Conservation (phyloP, 805 yeast genomes). For the Blastobotrys parvus region DNA sequence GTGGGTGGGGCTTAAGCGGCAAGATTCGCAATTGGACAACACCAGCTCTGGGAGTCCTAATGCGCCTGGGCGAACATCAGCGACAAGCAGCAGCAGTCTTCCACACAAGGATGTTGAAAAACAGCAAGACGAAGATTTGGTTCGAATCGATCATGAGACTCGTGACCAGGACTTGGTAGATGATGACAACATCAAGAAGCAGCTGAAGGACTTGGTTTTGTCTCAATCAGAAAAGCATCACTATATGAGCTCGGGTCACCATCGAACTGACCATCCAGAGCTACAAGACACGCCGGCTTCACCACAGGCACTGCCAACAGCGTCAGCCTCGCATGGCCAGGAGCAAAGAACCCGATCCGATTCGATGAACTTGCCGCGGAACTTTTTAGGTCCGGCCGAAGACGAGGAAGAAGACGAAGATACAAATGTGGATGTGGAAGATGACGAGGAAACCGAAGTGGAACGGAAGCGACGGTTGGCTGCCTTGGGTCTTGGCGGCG, state of each 20-base stretch:
- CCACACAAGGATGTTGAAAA: constrained; percentile 15
- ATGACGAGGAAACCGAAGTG: constrained; percentile 48
- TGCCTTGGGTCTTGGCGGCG: constrained; percentile 25
- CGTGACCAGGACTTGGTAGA: constrained; percentile 13
- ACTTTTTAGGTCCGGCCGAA: constrained; percentile 19
- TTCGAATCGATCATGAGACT: constrained; percentile 16
- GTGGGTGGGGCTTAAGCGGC: constrained; percentile 43
- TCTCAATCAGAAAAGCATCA: background rate
- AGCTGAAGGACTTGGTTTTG: constrained; percentile 10
- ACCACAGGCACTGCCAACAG: too few species aligned
- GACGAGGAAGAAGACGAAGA: constrained; percentile 27
- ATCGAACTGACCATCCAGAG: background rate
- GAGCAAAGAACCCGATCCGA: background rate
- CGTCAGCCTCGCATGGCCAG: background rate
- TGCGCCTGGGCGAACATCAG: background rate
- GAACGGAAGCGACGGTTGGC: constrained; percentile 55
- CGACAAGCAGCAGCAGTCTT: background rate
- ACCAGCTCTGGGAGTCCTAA: constrained; percentile 4
- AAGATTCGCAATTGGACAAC: constrained; percentile 15
- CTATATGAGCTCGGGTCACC: background rate
- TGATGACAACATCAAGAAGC: constrained; percentile 17
- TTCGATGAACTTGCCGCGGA: constrained; percentile 5
- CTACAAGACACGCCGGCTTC: constrained; percentile 4
- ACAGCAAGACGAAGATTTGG: constrained; percentile 22
- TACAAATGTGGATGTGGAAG: constrained; percentile 4